These are phyloP conservation scores for Maudiozyma turicensis DNA, from an alignment of 805 yeast species.

Conservation along the genomic window DNA sequence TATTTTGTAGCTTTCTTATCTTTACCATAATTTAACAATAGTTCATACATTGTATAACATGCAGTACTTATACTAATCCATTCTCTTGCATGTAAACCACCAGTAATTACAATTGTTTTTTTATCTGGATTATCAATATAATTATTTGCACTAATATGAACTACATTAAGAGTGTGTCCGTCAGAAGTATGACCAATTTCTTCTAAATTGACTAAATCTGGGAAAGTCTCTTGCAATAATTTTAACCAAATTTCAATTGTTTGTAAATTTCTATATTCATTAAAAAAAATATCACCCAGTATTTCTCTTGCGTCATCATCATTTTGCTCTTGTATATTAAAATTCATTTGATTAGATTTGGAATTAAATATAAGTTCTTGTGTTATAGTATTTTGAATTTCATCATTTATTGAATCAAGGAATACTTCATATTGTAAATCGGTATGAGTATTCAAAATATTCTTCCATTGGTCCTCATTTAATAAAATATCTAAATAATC, in stretches of 20 bases:
- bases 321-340: constrained; percentile 8
- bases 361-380: background rate
- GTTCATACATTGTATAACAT: constrained; percentile 42
- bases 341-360: constrained; percentile 1
- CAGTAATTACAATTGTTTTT: constrained; percentile 65
- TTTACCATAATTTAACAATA: constrained; percentile 39
- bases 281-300: constrained; percentile 48
- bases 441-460: constrained; percentile 9
- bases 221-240: constrained; percentile 48
- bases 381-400: constrained; percentile 48
- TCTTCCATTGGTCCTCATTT: constrained; percentile 4
- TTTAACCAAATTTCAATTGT: constrained; percentile 69
- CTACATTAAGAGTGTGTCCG: constrained; percentile 58
- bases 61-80: constrained; percentile 74
- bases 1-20: constrained; percentile 35
- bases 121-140: constrained; percentile 33
- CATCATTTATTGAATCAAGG: constrained; percentile 48
- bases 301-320: background rate
- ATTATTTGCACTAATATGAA: constrained; percentile 49
- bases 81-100: constrained; percentile 85
- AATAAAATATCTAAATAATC: constrained; percentile 40
- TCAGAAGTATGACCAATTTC: constrained; percentile 69
- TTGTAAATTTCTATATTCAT: constrained; percentile 55
- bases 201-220: constrained; percentile 53
- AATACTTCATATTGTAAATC: constrained; percentile 29